These are phyloP conservation scores for Aphanomyces cochlioides DNA, from an alignment of 352 stramenopile genomes.

Conservation along the genomic window DNA sequence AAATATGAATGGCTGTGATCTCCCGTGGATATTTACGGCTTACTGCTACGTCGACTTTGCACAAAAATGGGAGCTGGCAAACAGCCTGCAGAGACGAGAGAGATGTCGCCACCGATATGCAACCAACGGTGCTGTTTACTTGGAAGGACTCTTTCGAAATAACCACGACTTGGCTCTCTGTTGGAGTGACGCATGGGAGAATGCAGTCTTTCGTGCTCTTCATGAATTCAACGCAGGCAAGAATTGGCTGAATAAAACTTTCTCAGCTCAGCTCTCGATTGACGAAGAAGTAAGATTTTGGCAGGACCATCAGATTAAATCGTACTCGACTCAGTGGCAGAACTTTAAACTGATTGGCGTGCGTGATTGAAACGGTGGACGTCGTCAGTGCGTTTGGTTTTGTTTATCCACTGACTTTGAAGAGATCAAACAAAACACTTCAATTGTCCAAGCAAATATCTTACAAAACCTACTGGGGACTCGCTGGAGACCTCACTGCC, in stretches of 20 bases:
- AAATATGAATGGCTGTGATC: background rate
- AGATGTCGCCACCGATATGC: background rate
- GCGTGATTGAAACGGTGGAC: constrained; percentile 4
- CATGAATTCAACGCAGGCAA: background rate
- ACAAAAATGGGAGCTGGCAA: background rate
- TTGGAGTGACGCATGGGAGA: constrained; percentile 8
- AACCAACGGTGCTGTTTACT: constrained; percentile 24
- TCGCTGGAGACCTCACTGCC: background rate
- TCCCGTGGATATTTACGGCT: constrained; percentile 21
- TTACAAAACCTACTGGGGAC: constrained; percentile 12
- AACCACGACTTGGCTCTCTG: background rate
- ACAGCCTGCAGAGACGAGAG: background rate
- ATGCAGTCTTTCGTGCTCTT: background rate
- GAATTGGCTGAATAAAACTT: background rate
- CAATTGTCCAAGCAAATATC: background rate
- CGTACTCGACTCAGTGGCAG: constrained; percentile 22
- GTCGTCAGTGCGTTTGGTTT: constrained; percentile 18
- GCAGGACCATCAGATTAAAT: background rate
- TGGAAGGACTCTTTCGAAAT: constrained; percentile 18
- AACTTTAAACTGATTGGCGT: constrained; percentile 25
- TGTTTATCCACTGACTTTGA: constrained; percentile 8
- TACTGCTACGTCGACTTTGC: constrained; percentile 17
- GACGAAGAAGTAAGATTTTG: constrained; percentile 8
- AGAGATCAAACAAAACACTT: background rate
- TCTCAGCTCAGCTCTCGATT: background rate